A percentile compares a stretch with the other conserved stretches of the same genome.
Evolutionary conservation across 768 basidiomycete species (phyloP).

Genomic region (Gelatoporia subvermispora): DNA sequence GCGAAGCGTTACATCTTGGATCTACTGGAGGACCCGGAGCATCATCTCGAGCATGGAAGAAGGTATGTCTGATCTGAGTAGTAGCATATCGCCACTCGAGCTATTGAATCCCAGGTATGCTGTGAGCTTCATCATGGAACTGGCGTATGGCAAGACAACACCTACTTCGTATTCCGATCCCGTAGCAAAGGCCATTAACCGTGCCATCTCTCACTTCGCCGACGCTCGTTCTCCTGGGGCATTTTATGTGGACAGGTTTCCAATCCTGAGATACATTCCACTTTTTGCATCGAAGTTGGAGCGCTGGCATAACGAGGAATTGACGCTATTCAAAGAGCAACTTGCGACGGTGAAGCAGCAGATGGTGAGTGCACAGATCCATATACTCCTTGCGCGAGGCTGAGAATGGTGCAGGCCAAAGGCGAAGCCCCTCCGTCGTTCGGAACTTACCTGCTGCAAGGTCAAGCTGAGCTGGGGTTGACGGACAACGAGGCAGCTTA

Average conservation of each 20-base stretch:
- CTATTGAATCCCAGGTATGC: constrained; percentile 25
- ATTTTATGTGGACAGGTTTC: constrained; percentile 30
- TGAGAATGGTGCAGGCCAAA: too few relatives aligned
- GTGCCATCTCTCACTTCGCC: constrained; percentile 31
- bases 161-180: constrained; percentile 33
- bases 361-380: constrained; percentile 5
- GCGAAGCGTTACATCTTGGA: constrained; percentile 33
- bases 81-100: too few relatives aligned
- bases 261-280: constrained; percentile 40
- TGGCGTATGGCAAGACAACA: constrained; percentile 36
- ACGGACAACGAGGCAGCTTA: constrained; percentile 32
- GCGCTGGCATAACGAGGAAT: constrained; percentile 43
- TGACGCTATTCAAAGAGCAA: constrained; percentile 27
- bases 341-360: constrained; percentile 14
- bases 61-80: too few relatives aligned
- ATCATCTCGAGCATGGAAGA: constrained; percentile 30
- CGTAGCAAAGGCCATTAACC: constrained; percentile 29
- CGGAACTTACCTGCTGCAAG: constrained; percentile 31
- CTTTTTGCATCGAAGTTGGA: constrained; percentile 56
- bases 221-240: constrained; percentile 31
- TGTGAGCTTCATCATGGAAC: constrained; percentile 32
- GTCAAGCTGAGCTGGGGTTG: constrained; percentile 27
- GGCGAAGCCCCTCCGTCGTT: constrained; percentile 27
- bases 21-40: constrained; percentile 26
- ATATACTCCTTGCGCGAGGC: too few relatives aligned